These are phyloP conservation scores for Hirschfeldia incana DNA, from an alignment of 345 rosid genomes.

Conservation along the genomic window DNA sequence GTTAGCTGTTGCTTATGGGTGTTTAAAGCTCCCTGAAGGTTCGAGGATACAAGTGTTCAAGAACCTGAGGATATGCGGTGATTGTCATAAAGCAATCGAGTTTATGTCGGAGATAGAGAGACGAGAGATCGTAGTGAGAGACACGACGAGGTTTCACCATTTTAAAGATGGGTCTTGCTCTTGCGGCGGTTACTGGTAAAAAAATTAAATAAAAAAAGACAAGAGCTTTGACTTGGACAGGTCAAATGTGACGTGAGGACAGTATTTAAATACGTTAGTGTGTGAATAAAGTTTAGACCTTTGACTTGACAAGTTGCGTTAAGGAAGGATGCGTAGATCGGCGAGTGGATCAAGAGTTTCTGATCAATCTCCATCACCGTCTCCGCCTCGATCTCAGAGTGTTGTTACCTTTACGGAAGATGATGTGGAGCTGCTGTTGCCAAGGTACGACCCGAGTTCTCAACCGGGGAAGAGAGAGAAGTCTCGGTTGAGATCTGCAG, in stretches of 20 bases:
- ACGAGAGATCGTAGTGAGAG: slow-evolving; percentile 73
- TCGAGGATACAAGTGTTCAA: slow-evolving; percentile 68
- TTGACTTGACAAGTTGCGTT: slow-evolving; percentile 29
- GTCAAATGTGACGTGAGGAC: slow-evolving; percentile 26
- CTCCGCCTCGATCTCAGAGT: slow-evolving; percentile 36
- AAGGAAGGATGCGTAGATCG: slow-evolving; percentile 64
- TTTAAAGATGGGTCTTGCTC: slow-evolving; percentile 80
- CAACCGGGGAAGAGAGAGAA: slow-evolving; percentile 63
- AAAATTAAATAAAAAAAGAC: slow-evolving; percentile 6
- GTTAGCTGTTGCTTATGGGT: slow-evolving; percentile 76
- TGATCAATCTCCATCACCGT: slow-evolving; percentile 41
- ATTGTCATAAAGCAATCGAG: slow-evolving; percentile 72
- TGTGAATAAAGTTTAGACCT: slow-evolving; percentile 8
- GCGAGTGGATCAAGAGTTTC: slow-evolving; percentile 49
- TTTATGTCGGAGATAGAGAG: slow-evolving; percentile 66
- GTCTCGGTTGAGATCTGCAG: slow-evolving; percentile 62
- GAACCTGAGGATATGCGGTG: slow-evolving; percentile 86
- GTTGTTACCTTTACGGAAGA: slow-evolving; percentile 31
- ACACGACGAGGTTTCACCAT: slow-evolving; percentile 79
- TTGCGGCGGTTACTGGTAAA: slow-evolving; percentile 84
- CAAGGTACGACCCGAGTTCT: slow-evolving; percentile 67
- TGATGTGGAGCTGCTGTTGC: slow-evolving; percentile 47
- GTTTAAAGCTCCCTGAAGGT: slow-evolving; percentile 52
- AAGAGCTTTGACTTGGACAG: slow-evolving; percentile 17
- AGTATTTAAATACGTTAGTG: slow-evolving; percentile 25